Conservation (phyloP, 768 basidiomycete genomes). For the Sporobolomyces pararoseus region DNA sequence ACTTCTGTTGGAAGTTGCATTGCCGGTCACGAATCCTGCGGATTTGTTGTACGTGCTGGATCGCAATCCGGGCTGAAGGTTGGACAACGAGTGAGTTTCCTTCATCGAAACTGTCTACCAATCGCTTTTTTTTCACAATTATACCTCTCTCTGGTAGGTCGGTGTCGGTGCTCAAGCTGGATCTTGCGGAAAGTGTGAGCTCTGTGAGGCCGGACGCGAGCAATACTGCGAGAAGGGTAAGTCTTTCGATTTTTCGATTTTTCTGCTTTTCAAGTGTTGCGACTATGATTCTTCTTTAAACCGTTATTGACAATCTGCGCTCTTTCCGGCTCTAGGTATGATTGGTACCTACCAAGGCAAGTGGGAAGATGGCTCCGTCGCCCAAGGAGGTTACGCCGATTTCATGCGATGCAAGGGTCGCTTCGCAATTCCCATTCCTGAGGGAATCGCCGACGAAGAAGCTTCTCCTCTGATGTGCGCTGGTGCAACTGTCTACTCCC, state of each 20-base stretch:
- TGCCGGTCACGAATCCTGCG: slow-evolving; percentile 45
- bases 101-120: no score
- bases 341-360: slow-evolving; percentile 28
- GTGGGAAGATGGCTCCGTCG: slow-evolving; percentile 39
- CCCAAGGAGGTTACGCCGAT: slow-evolving; percentile 51
- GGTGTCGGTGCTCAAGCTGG: slow-evolving; percentile 53
- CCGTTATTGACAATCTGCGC: neutral
- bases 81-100: slow-evolving; percentile 47
- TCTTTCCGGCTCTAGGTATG: no score
- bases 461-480: slow-evolving; percentile 50
- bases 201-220: slow-evolving; percentile 41
- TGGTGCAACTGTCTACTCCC: slow-evolving; percentile 51
- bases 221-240: slow-evolving; percentile 41
- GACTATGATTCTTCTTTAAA: neutral
- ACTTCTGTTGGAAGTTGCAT: no score
- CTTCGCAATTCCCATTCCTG: slow-evolving; percentile 51
- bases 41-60: slow-evolving; percentile 43
- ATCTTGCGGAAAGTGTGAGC: slow-evolving; percentile 43
- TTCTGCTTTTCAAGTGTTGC: no score
- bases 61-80: slow-evolving; percentile 36
- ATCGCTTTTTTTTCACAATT: no score
- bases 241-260: neutral
- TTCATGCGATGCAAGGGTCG: slow-evolving; percentile 46
- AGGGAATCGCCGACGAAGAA: slow-evolving; percentile 46
- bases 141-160: no score